These are phyloP conservation scores for Kodamaea sp. DNA, from an alignment of 1,139 yeast genomes.

Conservation along the genomic window DNA sequence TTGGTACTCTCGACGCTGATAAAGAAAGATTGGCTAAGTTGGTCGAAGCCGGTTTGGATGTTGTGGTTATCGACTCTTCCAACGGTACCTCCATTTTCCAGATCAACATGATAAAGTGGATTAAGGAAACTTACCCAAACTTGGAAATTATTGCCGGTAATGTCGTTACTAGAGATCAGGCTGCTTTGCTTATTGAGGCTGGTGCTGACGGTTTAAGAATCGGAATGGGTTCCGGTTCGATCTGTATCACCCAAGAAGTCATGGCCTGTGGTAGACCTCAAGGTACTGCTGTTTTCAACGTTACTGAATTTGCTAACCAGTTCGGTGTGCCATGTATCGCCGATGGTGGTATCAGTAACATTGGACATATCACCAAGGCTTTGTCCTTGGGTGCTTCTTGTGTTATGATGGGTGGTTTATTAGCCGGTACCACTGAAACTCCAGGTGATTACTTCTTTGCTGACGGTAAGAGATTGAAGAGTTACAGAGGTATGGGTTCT, in stretches of 20 bases:
- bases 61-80: slow-evolving; percentile 92
- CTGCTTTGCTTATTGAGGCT: slow-evolving; percentile 90
- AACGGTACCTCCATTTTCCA: slow-evolving; percentile 98
- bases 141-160: slow-evolving; percentile 95
- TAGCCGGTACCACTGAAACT: slow-evolving; percentile 98
- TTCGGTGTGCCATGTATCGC: slow-evolving; percentile 98
- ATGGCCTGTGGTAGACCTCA: slow-evolving; percentile 99
- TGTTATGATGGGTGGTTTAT: slow-evolving; percentile 99
- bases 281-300: slow-evolving; percentile 93
- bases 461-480: slow-evolving; percentile 96
- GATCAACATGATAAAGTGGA: slow-evolving; percentile 89
- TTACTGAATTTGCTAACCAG: slow-evolving; percentile 81
- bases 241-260: slow-evolving; percentile 98
- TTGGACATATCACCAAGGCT: slow-evolving; percentile 98
- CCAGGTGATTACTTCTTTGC: slow-evolving; percentile 98
- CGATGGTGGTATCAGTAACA: slow-evolving; percentile 99
- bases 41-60: slow-evolving; percentile 96
- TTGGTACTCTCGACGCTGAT: slow-evolving; percentile 92
- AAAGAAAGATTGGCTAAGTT: slow-evolving; percentile 78
- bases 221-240: slow-evolving; percentile 99
- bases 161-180: slow-evolving; percentile 98
- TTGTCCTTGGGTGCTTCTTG: slow-evolving; percentile 94
- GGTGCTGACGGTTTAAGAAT: slow-evolving; percentile 99
- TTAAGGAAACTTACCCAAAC: slow-evolving; percentile 75
- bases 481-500: slow-evolving; percentile 99